Percentiles rank a stretch among this genome's conserved stretches.
Evolutionary conservation across 768 basidiomycete genomes (phyloP).

Genomic region (Auricularia sp.): DNA sequence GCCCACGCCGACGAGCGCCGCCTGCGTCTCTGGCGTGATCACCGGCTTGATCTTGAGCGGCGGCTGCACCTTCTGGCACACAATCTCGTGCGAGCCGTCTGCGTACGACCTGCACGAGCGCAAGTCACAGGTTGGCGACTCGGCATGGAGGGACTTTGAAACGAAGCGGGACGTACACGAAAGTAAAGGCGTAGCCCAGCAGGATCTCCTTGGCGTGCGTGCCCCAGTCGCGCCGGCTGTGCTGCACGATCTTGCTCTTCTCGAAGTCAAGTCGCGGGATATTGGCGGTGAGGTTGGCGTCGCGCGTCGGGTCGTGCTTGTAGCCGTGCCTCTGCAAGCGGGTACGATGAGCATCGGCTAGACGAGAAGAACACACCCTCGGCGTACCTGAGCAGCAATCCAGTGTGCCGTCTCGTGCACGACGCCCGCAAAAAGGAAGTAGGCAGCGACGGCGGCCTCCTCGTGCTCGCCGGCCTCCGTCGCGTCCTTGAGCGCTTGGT

Average conservation of each 20-base stretch:
- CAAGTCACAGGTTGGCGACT: not conserved
- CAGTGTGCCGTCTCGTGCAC: conserved; percentile 1
- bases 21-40: not conserved
- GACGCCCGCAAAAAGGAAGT: not conserved
- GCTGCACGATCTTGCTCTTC: conserved; percentile 1
- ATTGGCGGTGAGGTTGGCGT: not conserved
- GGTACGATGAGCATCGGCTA: not conserved
- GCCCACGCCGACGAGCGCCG: not conserved
- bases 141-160: not conserved
- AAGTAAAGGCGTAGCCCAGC: not conserved
- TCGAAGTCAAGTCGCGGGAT: not conserved
- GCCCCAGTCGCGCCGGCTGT: not conserved
- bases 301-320: conserved; percentile 1
- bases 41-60: not conserved
- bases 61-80: not conserved
- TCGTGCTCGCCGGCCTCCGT: not conserved
- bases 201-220: conserved; percentile 1
- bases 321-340: not conserved
- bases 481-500: not conserved
- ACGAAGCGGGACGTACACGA: not conserved
- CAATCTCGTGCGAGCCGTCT: conserved; percentile 1
- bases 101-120: not conserved
- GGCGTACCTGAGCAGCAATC: not conserved
- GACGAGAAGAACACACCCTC: not conserved
- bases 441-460: not conserved